Evolutionary conservation across 2,329 filamentous ascomycete genomes (phyloP).

Genomic region (Beauveria pseudobassiana): DNA sequence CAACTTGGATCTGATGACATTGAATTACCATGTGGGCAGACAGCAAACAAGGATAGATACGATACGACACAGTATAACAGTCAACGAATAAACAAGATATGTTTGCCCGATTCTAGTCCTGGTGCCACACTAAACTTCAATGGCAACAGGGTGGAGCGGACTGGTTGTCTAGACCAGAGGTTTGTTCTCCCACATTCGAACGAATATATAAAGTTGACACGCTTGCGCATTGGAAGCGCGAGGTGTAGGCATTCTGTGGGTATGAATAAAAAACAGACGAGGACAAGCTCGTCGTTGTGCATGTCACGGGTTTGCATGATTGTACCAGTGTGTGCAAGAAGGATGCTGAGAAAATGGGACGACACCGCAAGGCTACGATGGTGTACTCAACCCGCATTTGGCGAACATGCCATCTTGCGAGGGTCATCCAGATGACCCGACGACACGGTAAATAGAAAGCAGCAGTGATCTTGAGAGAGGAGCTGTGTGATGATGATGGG

Average conservation of each 20-base stretch:
- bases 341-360: not conserved
- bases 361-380: not conserved
- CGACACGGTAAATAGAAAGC: too few species aligned
- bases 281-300: not conserved
- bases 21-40: not conserved
- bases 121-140: constrained; percentile 46
- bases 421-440: too few species aligned
- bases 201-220: constrained; percentile 50
- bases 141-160: constrained; percentile 59
- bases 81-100: constrained; percentile 22
- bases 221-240: constrained; percentile 48
- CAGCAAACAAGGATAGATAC: not conserved
- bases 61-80: not conserved
- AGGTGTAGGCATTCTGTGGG: constrained; percentile 58
- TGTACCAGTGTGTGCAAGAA: constrained; percentile 3
- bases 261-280: constrained; percentile 15
- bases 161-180: constrained; percentile 59
- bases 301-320: not conserved
- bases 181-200: constrained; percentile 57
- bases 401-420: not conserved
- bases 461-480: too few species aligned
- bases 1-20: constrained; percentile 9
- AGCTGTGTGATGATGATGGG: not conserved
- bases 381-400: not conserved
- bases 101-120: constrained; percentile 59